Evolutionary conservation across 331 rosid species (phyloP), one percentile per base, ranked within the genome.

Genomic region (Dryas integrifolia): DNA sequence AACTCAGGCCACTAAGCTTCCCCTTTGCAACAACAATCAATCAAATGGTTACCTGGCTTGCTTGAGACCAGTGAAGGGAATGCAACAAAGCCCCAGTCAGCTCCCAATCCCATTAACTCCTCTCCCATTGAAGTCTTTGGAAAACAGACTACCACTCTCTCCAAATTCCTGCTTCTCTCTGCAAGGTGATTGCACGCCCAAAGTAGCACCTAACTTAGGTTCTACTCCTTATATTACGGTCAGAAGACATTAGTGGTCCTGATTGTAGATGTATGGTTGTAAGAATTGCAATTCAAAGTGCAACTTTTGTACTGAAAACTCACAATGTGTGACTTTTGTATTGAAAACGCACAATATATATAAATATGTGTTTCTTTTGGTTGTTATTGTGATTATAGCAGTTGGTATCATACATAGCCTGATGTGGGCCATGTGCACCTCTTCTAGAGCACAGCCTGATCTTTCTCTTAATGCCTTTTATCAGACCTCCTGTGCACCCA

Each of bases 181-280:
- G 47, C 51, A 60, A 13, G 76, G 63, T 1, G 66, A 62, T 62
- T 62, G 59, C 5, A 30, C 83, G 44, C 83, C 83, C 14, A 53
- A 80, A 50, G 40, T 81, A 56, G 74, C 76, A 77, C 68, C 82
- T n/a, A 75, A 68, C 79, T 67, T 72, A 13, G 58, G 58, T 68
- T 77, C 85, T 70, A 77, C 85, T 24, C 82, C 85, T 40, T 82
- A 21, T 51, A 71, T 82, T 48, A 74, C 82, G 4, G 65, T 70
- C 44, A 79, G 81, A 67, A 82, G 72, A 69, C 73, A 64, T 61
- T 53, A 62, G 70, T 44, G 67, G 76, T 50, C 65, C 60, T 58
- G 69, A 71, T 76, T 65, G 56, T 62, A 46, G 35, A 30, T 18
- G 45, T 11, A 64, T 67, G 48, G 48, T 46, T 57, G 75, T 49